phyloP scores from a whole-genome alignment of 2,329 filamentous ascomycete species.

The Stagonosporopsis vannaccii region DNA sequence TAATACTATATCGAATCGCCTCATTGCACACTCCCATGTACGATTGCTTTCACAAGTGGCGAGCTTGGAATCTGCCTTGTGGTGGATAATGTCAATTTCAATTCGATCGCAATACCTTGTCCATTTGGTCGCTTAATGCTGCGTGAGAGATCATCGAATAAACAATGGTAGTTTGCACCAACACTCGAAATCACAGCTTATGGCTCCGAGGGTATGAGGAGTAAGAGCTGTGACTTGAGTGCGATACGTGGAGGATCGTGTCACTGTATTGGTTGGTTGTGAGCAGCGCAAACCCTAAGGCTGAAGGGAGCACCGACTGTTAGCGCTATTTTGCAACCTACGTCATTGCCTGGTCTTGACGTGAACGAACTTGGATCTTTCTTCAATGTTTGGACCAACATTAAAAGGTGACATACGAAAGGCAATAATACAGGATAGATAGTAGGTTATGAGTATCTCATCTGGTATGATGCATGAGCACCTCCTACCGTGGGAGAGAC shows the following conservation, averaged over 20 bases:
- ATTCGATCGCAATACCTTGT: background rate
- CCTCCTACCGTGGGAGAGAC: background rate
- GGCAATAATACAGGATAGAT: background rate
- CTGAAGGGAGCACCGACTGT: background rate
- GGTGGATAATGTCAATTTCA: background rate
- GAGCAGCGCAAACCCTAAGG: background rate
- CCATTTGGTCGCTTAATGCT: too few species aligned
- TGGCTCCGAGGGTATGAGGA: too few species aligned
- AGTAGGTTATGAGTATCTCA: background rate
- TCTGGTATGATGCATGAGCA: background rate
- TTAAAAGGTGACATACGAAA: too few species aligned
- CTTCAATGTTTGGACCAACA: background rate
- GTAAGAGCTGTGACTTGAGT: too few species aligned
- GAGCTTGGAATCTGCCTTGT: background rate
- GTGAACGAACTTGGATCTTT: background rate
- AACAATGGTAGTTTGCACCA: too few species aligned
- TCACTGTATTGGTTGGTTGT: background rate
- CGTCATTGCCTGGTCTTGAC: background rate
- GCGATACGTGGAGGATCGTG: too few species aligned
- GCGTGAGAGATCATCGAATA: too few species aligned
- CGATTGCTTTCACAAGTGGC: background rate
- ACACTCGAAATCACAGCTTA: too few species aligned
- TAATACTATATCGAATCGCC: background rate
- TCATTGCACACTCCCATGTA: conserved; percentile 4
- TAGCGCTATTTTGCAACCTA: background rate